Evolutionary conservation across 2,329 filamentous ascomycete species (phyloP).

Genomic region (Xylariales sp.): DNA sequence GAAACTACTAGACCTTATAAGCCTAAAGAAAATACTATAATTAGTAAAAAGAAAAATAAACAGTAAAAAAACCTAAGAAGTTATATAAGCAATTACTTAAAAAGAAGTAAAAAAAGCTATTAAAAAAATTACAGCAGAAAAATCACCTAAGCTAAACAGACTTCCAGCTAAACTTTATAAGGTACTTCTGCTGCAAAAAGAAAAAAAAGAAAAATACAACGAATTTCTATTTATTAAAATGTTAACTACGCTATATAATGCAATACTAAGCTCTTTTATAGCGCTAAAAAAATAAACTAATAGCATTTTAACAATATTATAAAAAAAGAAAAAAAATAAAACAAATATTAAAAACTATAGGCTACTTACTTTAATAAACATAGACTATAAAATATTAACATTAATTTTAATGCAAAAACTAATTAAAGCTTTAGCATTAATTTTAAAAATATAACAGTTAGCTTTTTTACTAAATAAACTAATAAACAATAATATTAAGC

Average conservation of each 20-base stretch:
- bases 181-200: background rate
- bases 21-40: background rate
- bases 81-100: background rate
- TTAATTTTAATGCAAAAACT: constrained; percentile 6
- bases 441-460: too few relatives aligned
- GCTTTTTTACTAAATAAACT: constrained; percentile 2
- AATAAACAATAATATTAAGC: constrained; percentile 4
- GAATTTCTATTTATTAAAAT: background rate
- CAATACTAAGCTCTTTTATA: background rate
- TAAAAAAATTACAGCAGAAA: background rate
- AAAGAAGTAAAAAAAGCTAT: background rate
- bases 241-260: background rate
- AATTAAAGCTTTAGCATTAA: background rate
- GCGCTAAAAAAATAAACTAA: background rate
- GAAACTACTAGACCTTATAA: background rate
- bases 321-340: background rate
- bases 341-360: constrained; percentile 13
- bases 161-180: background rate
- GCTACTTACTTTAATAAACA: constrained; percentile 13
- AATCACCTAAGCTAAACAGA: background rate
- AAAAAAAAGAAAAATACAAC: background rate
- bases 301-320: background rate
- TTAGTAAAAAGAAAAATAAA: constrained; percentile 1
- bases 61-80: background rate
- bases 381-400: constrained; percentile 12